Evolutionary conservation across 169 alveolate species (phyloP).

Genomic region (Plasmodium relictum): DNA sequence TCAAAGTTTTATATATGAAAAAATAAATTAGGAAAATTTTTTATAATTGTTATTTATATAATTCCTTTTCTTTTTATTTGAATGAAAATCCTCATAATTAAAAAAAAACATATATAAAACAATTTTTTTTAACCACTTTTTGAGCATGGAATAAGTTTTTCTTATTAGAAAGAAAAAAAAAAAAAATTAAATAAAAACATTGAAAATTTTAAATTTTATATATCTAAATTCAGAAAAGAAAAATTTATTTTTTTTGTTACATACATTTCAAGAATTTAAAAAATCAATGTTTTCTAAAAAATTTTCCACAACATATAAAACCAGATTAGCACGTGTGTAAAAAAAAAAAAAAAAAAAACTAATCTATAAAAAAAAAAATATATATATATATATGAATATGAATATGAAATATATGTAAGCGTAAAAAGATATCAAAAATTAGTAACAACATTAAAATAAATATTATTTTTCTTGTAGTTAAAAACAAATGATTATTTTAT

Average conservation of each 20-base stretch:
- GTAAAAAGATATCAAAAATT: neutral
- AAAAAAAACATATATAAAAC: too few relatives aligned
- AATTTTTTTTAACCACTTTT: too few relatives aligned
- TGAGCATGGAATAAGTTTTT: too few relatives aligned
- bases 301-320: conserved; percentile 4
- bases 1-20: too few relatives aligned
- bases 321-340: conserved; percentile 32
- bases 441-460: neutral
- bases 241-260: neutral
- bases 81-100: too few relatives aligned
- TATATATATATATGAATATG: neutral
- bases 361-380: neutral
- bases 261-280: conserved; percentile 4
- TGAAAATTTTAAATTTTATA: too few relatives aligned
- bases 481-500: neutral
- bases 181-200: too few relatives aligned
- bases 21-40: too few relatives aligned
- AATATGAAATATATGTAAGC: neutral
- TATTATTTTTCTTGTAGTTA: neutral
- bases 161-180: too few relatives aligned
- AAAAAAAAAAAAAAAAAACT: neutral
- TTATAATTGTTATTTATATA: too few relatives aligned
- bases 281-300: conserved; percentile 16
- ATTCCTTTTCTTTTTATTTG: too few relatives aligned
- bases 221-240: neutral